These are phyloP conservation scores for Apostasia ramifera DNA, from an alignment of 106 monocot genomes.

Conservation along the genomic window DNA sequence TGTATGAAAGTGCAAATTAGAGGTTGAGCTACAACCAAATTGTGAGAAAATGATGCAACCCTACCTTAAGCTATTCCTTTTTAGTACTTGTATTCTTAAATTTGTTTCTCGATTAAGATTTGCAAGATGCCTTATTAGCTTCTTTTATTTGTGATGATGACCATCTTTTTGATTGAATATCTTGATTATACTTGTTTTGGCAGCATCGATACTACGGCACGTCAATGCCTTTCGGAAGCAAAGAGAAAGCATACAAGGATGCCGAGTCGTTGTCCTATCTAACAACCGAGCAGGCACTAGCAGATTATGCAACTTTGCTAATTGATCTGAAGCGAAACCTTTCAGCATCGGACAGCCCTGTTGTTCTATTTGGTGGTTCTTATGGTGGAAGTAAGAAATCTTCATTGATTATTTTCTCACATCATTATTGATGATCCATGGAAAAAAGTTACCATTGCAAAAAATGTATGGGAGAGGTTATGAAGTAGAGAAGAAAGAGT, in stretches of 20 bases:
- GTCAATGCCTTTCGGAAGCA: slow-evolving; percentile 89
- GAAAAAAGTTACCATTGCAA: too few relatives aligned
- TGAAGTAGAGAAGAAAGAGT: too few relatives aligned
- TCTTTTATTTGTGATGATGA: neutral
- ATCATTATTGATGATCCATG: neutral
- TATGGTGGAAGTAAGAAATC: slow-evolving; percentile 79
- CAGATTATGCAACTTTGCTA: slow-evolving; percentile 67
- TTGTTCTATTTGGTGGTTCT: slow-evolving; percentile 81
- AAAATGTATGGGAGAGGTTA: too few relatives aligned
- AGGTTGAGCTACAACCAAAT: too few relatives aligned
- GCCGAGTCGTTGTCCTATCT: slow-evolving; percentile 63
- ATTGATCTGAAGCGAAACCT: slow-evolving; percentile 60
- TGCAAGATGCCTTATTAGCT: neutral
- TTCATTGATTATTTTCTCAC: neutral
- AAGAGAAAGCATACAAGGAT: slow-evolving; percentile 67
- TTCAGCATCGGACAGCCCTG: slow-evolving; percentile 66
- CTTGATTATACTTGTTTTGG: slow-evolving; percentile 1
- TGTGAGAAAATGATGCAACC: too few relatives aligned
- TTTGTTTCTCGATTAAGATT: too few relatives aligned
- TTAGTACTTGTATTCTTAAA: too few relatives aligned
- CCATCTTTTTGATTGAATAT: neutral
- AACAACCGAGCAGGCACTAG: slow-evolving; percentile 86
- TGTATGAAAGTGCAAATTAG: too few relatives aligned
- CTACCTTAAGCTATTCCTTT: too few relatives aligned
- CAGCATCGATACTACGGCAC: slow-evolving; percentile 93